These are phyloP conservation scores for Sporothrix mexicana DNA, from an alignment of 2,329 filamentous ascomycete species.

Conservation along the genomic window DNA sequence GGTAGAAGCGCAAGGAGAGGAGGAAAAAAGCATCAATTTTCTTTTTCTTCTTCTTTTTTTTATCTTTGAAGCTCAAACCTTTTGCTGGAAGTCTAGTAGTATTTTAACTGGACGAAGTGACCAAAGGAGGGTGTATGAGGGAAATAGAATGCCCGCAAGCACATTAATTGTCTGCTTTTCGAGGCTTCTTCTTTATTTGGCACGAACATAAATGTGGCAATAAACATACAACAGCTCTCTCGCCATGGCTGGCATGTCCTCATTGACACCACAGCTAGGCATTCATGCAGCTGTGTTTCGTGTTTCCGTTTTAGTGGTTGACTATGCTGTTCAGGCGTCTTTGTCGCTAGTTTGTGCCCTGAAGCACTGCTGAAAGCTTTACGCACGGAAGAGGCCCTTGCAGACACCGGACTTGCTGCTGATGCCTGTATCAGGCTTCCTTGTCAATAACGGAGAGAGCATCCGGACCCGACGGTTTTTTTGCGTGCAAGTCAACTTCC, in stretches of 20 bases:
- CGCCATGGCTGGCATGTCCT: neutral
- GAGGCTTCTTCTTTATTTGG: neutral
- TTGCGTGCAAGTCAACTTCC: constrained; percentile 29
- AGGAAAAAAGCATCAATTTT: neutral
- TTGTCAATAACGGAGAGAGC: constrained; percentile 11
- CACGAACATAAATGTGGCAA: neutral
- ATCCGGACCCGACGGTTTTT: neutral
- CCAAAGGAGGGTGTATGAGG: too few species aligned
- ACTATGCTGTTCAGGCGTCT: neutral
- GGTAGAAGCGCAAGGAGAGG: neutral
- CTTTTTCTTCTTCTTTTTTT: too few species aligned
- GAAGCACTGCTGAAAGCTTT: neutral
- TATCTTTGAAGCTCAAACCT: neutral
- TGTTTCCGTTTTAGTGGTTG: neutral
- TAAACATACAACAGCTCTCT: too few species aligned
- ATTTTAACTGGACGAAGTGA: too few species aligned
- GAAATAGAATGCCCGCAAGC: too few species aligned
- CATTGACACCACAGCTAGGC: neutral
- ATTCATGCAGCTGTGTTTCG: neutral
- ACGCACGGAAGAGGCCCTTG: neutral
- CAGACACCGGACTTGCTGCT: neutral
- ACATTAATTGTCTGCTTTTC: neutral
- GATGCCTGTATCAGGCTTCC: neutral
- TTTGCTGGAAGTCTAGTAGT: too few species aligned
- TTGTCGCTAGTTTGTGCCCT: neutral